Evolutionary conservation across 164 flowering plant genomes (phyloP).

Genomic region (Magnolia changhungtana): DNA sequence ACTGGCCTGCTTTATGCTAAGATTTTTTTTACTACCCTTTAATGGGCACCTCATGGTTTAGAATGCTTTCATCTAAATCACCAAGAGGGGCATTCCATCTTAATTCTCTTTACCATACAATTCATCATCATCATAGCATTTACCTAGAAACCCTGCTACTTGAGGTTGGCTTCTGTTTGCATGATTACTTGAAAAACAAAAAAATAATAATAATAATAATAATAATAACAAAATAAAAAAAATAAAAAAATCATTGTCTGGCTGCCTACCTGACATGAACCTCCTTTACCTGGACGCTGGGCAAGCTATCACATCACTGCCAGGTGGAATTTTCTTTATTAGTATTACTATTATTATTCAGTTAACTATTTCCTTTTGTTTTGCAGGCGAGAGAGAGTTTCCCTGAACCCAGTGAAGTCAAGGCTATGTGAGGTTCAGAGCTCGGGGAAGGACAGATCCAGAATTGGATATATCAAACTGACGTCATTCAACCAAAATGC

Average conservation of each 20-base stretch:
- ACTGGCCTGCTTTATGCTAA: background rate
- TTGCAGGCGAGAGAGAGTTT: constrained; percentile 78
- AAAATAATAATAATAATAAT: too few species aligned
- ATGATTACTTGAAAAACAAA: too few species aligned
- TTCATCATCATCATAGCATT: too few species aligned
- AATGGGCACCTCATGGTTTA: background rate
- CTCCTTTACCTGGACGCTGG: too few species aligned
- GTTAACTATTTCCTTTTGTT: background rate
- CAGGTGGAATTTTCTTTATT: too few species aligned
- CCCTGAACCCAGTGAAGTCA: constrained; percentile 85
- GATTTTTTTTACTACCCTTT: background rate
- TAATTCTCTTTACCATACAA: background rate
- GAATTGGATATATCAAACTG: constrained; percentile 88
- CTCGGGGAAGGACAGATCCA: constrained; percentile 54
- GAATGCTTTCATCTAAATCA: constrained; percentile 2
- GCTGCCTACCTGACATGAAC: too few species aligned
- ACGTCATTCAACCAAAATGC: constrained; percentile 89
- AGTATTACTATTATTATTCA: background rate
- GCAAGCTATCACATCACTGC: too few species aligned
- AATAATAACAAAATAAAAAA: too few species aligned
- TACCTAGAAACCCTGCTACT: too few species aligned
- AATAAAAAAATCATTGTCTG: too few species aligned
- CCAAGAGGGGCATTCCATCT: background rate
- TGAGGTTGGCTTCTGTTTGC: too few species aligned
- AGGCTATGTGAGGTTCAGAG: constrained; percentile 68